These are phyloP conservation scores for Aspergillus phoenicis DNA, from an alignment of 2,329 filamentous ascomycete species.

Conservation along the genomic window DNA sequence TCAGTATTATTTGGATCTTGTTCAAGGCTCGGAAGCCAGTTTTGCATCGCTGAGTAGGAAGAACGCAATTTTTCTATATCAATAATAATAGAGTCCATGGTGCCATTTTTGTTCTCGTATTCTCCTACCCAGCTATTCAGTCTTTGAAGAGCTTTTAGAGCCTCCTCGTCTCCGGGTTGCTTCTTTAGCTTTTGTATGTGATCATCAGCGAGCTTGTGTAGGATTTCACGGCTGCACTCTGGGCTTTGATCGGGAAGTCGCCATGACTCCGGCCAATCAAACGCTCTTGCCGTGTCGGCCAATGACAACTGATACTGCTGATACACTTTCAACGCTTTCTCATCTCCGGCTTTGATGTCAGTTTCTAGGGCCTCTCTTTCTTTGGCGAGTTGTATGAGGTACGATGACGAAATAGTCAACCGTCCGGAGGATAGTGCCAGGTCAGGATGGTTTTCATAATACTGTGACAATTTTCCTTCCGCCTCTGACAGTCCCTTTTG, in stretches of 20 bases:
- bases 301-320: not conserved
- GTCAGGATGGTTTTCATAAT: not conserved
- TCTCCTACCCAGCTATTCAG: not conserved
- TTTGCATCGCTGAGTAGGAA: not conserved
- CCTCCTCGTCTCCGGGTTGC: accelerated
- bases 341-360: not conserved
- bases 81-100: not conserved
- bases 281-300: not conserved
- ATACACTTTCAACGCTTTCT: not conserved
- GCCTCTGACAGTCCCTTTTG: not conserved
- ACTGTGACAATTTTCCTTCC: not conserved
- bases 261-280: not conserved
- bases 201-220: not conserved
- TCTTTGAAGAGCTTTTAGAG: not conserved
- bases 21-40: not conserved
- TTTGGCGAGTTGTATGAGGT: not conserved
- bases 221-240: not conserved
- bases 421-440: accelerated
- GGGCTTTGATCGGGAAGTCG: not conserved
- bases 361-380: not conserved
- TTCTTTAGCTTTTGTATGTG: not conserved
- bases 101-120: not conserved
- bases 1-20: not conserved
- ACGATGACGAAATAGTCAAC: too few relatives aligned
- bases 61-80: not conserved